These are phyloP conservation scores for Monosporozyma aquatica DNA, from an alignment of 805 yeast genomes.

Conservation along the genomic window DNA sequence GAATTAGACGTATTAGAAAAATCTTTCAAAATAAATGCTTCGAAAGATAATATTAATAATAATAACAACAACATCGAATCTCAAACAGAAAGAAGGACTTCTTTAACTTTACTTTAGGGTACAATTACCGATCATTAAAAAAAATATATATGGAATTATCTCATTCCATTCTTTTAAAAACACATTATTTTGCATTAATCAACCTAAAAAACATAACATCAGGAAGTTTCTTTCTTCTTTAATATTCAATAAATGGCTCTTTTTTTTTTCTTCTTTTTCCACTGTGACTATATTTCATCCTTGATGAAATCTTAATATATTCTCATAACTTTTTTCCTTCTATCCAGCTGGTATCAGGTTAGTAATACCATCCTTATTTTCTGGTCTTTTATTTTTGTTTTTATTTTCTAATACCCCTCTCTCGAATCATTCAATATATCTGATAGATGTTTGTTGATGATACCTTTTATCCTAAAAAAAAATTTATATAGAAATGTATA, in stretches of 20 bases:
- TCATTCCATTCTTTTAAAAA: background rate
- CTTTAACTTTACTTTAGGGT: background rate
- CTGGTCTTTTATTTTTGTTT: too few species aligned
- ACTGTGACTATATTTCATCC: background rate
- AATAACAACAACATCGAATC: background rate
- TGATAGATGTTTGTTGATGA: too few species aligned
- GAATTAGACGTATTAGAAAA: slow-evolving; percentile 8
- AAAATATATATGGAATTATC: background rate
- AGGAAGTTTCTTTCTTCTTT: too few species aligned
- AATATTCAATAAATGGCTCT: background rate
- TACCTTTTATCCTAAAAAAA: too few species aligned
- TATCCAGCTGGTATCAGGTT: too few species aligned
- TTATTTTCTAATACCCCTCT: too few species aligned
- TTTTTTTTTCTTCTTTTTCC: background rate
- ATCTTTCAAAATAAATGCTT: background rate
- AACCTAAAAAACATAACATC: background rate
- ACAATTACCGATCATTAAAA: background rate
- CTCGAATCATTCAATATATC: too few species aligned
- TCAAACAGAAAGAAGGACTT: background rate
- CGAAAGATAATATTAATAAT: background rate
- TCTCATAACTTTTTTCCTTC: too few species aligned
- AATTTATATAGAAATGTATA: background rate
- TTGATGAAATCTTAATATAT: too few species aligned
- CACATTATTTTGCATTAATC: background rate
- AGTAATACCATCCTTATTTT: too few species aligned